phyloP scores from a whole-genome alignment of 768 basidiomycete genomes.

The Melanogaster broomeanus region DNA sequence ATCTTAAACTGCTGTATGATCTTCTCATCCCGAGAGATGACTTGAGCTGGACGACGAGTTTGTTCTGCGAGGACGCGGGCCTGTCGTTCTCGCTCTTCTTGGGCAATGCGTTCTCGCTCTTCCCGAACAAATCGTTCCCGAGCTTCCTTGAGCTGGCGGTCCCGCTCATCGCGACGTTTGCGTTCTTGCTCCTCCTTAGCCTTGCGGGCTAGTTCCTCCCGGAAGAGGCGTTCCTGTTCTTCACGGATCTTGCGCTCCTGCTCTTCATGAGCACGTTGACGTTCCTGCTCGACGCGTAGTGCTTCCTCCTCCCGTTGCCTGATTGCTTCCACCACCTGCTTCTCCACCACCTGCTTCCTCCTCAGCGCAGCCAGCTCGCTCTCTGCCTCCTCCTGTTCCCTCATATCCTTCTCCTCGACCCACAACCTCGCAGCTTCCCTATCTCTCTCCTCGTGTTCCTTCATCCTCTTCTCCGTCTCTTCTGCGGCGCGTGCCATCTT shows the following conservation, averaged over 20 bases:
- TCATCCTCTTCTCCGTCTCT: slow-evolving; percentile 8
- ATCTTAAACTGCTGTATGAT: slow-evolving; percentile 13
- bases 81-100: slow-evolving; percentile 20
- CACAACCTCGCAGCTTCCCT: slow-evolving; percentile 15
- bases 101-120: slow-evolving; percentile 16
- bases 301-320: slow-evolving; percentile 14
- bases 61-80: slow-evolving; percentile 24
- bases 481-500: slow-evolving; percentile 22
- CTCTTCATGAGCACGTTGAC: slow-evolving; percentile 19
- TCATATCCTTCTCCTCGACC: slow-evolving; percentile 15
- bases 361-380: slow-evolving; percentile 23
- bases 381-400: slow-evolving; percentile 11
- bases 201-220: slow-evolving; percentile 2
- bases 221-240: slow-evolving; percentile 18
- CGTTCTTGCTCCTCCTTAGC: slow-evolving; percentile 11
- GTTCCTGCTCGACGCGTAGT: slow-evolving; percentile 13
- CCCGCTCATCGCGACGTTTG: slow-evolving; percentile 3
- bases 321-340: slow-evolving; percentile 1
- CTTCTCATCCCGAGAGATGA: slow-evolving; percentile 3
- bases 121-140: slow-evolving; percentile 7
- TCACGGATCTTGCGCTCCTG: slow-evolving; percentile 23
- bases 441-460: slow-evolving; percentile 22
- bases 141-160: slow-evolving; percentile 8
- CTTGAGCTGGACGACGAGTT: slow-evolving; percentile 3
- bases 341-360: slow-evolving; percentile 5